Base-by-base conservation (phyloP, 2,329 filamentous ascomycete genomes). In the Fusarium pseudonygamai region DNA sequence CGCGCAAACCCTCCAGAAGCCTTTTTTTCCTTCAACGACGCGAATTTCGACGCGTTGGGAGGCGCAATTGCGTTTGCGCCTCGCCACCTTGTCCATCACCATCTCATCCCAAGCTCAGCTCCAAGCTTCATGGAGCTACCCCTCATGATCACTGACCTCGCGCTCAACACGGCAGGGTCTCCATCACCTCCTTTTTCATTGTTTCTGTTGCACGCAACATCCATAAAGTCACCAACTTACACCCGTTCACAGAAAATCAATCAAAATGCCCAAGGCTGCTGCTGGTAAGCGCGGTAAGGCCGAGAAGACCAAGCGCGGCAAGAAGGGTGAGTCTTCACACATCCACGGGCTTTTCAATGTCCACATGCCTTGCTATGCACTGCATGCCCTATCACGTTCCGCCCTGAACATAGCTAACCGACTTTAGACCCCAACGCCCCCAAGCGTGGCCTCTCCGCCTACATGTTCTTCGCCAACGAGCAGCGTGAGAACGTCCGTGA, bases 401-500 rank as follows among this genome's bases (percentile, higher is more conserved):
- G 16, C 18, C 12, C 43, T 20, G 45, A 49, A 24, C 52, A 37
- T 22, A 11, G 42, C 64, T 74, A 47, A 74, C 39, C 36, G 16
- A 16, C 22, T 14, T 79, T 79, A 97, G 95, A 98, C 86, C 95
- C 95, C 85, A 98, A 98, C 86, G 96, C 95, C 70, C 96, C 96
- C 84, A 99, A 98, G 95, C 95, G 96, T 86, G 96, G 96, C 88
- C 94, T 99, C 57, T 98, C 96, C 60, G 96, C 96, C 75, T 99
- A 99, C 91, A 99, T 99, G 96, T 98, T 98, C 93, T 99, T 98
- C 84, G 96, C 96, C 91, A 98, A 98, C 82, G 96, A 98, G 87
- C 94, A 98, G 87, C 95, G 96, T 79, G 96, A 98, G 83, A 97
- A 96, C 84, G 96, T 99, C 79, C 94, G 96, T 79, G 95, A 97